A percentile compares a stretch with the other conserved stretches of the same genome.
These are phyloP conservation scores for Leucaena leucocephala DNA, from an alignment of 306 rosid species.

Conservation along the genomic window DNA sequence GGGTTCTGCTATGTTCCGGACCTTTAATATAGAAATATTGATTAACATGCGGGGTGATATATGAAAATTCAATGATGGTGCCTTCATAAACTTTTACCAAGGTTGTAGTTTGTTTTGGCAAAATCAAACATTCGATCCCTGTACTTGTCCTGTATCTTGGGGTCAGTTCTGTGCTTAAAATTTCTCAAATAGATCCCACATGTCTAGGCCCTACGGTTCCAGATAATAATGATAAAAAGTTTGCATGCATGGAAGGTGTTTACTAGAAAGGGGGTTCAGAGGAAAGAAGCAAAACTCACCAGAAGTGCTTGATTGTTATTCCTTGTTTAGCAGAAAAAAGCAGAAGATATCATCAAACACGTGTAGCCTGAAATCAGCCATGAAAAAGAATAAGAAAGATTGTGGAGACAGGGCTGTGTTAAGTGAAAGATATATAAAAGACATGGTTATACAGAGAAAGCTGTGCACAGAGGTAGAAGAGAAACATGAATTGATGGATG, in stretches of 20 bases:
- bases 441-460: too few species aligned
- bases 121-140: not conserved
- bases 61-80: too few species aligned
- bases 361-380: not conserved
- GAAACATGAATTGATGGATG: too few species aligned
- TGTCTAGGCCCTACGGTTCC: not conserved
- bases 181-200: not conserved
- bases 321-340: not conserved
- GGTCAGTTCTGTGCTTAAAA: not conserved
- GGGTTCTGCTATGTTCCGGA: too few species aligned
- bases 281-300: not conserved
- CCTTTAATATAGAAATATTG: too few species aligned
- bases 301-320: not conserved
- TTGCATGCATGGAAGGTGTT: not conserved
- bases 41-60: too few species aligned
- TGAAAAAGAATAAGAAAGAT: not conserved
- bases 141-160: not conserved
- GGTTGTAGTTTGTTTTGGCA: not conserved
- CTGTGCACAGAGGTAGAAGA: too few species aligned
- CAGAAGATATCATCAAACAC: not conserved
- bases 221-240: not conserved
- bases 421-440: too few species aligned
- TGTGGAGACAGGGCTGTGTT: too few species aligned
- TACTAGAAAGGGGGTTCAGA: not conserved
- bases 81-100: too few species aligned